Evolutionary conservation across 768 basidiomycete species (phyloP).

Genomic region (Neoboletus subvelutipes): DNA sequence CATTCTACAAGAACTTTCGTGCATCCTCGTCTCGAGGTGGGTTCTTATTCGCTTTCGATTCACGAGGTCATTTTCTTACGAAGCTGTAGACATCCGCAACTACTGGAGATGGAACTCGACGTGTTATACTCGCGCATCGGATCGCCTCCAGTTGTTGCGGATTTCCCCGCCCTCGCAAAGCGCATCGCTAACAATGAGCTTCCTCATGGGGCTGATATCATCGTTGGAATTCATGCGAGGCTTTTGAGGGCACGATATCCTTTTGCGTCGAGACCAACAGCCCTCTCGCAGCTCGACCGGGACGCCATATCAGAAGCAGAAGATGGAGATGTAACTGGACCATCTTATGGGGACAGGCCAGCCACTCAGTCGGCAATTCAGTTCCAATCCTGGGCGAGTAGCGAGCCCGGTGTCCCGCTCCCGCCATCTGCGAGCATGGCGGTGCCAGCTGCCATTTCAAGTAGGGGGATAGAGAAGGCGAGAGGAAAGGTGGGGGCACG

Average conservation of each 20-base stretch:
- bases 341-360: no score
- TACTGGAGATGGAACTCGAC: conserved; percentile 25
- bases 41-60: not conserved
- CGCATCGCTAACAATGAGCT: conserved; percentile 22
- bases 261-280: no score
- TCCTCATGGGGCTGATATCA: conserved; percentile 20
- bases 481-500: no score
- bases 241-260: conserved; percentile 7
- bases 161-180: conserved; percentile 12
- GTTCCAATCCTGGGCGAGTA: no score
- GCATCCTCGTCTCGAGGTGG: conserved; percentile 18
- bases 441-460: no score
- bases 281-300: no score
- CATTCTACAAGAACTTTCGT: conserved; percentile 25
- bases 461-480: no score
- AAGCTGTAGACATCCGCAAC: conserved; percentile 6
- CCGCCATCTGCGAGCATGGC: no score
- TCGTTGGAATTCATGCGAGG: conserved; percentile 20
- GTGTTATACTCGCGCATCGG: conserved; percentile 18
- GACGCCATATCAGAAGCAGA: no score
- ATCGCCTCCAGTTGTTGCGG: conserved; percentile 11
- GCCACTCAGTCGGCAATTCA: no score
- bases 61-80: not conserved
- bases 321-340: no score
- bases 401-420: no score